Base-by-base conservation (phyloP, 495 filamentous ascomycete species). In the Aspergillus bertholletiae region DNA sequence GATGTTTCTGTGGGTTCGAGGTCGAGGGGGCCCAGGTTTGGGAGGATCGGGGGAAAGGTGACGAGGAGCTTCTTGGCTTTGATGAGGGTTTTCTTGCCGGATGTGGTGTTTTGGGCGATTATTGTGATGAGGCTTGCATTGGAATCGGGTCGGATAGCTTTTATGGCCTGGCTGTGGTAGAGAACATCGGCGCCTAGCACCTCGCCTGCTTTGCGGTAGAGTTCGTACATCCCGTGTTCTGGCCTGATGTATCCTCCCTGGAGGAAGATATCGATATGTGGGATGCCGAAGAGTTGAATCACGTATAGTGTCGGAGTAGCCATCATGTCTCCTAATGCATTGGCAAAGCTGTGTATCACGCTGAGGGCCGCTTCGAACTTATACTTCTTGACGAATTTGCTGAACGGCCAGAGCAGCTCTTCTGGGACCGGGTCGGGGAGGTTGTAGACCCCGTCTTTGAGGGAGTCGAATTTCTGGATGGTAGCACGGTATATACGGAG, bases 351-450 rank as follows among this genome's bases (percentile, higher is more conserved):
- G 30, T 32, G 7, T 2, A 32, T 32, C 20, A 45, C 39, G 7
- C 15, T 32, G 12, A 61, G 20, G 0, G 26, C 21, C 7, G 39
- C 55, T 8, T 66, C 28, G 7, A 58, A 21, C 37, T 45, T 74
- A 56, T 79, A 74, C 52, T 80, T 79, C 40, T 58, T 53, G 23
- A 77, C 52, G 53, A 76, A 81, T 3, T 77, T 63, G 3, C 66
- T 59, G 54, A 76, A 80, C 7, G 77, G 62, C 2, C 80, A 55
- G 4, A 78, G 61, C 12, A 83, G 59, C 15, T 81, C 80, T 23
- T 71, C 73, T 0, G 80, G 79, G 0, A 82, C 70, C 0, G 75
- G 72, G 28, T 79, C 55, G 0, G 77, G 75, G 20, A 62, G 69
- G 39, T 74, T 61, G 26, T 64, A 68, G 11, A 12, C 30, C 7